Evolutionary conservation across 805 yeast genomes (phyloP), one percentile per base, ranked within the genome.

Genomic region (Candida saitoana): DNA sequence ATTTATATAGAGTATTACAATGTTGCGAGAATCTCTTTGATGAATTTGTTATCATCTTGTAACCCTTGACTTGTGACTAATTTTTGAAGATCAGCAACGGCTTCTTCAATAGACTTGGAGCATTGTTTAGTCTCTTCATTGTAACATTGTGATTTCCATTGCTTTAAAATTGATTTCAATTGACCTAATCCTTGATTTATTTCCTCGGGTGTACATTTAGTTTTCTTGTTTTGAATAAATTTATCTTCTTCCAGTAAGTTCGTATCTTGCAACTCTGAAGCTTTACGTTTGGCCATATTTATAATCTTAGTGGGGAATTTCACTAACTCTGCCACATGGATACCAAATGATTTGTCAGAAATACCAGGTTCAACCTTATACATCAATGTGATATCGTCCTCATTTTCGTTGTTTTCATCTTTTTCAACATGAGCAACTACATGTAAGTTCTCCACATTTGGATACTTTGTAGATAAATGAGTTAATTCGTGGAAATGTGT

Each of bases 401-500:
- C 61, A 25, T 76, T 75, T 1, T 49, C 65, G 22, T 59, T 65
- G n/a, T 55, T 56, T 16, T 59, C 55, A 12, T 54, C 57, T 31
- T 75, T 73, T 40, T 81, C 87, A 31, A 89, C 82, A 52, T 88
- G 96, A 0, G 98, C 98, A 8, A 87, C 93, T 36, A 93, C 99
- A 54, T 93, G 96, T 52, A 88, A 67, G 61, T 93, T 93, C 39
- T 77, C 73, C 1, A 91, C 96, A 3, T 80, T 77, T 11, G 56
- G 51, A 33, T 79, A 66, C 49, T 74, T 73, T 15, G 80, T 82
- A 0, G 95, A 73, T 39, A 93, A 68, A 25, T 83, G 82, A 1
- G 98, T 93, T 45, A 93, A 73, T 60, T 93, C 99, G 62, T 93
- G 98, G 73, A 93, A 93, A 70, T 93, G 99, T 0, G 99, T 93